Conservation (phyloP, 163 green algal species). For the Prototheca cutis region DNA sequence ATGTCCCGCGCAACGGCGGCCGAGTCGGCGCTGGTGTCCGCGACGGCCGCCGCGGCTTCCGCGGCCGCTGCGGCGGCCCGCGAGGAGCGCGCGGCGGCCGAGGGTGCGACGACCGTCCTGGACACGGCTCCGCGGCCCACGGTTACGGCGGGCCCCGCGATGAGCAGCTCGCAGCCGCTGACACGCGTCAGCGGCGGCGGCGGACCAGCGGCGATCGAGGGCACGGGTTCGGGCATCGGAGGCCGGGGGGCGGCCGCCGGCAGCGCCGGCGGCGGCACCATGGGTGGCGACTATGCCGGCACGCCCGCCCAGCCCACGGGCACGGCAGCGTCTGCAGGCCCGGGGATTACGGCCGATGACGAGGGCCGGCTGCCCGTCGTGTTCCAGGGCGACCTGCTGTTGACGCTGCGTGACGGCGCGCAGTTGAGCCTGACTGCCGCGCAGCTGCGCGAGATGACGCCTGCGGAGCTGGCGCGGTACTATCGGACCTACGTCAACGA, state of each 20-base stretch:
- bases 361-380: conserved; percentile 9
- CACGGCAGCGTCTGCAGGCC: too few relatives aligned
- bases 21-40: neutral
- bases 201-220: neutral
- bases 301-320: neutral
- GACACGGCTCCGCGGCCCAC: neutral
- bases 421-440: conserved; percentile 7
- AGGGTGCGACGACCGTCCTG: too few relatives aligned
- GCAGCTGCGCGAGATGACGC: conserved; percentile 26
- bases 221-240: neutral
- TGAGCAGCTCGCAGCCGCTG: neutral
- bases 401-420: conserved; percentile 20
- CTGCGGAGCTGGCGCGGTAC: conserved; percentile 24
- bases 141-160: neutral
- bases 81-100: too few relatives aligned
- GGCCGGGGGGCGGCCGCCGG: neutral
- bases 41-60: neutral
- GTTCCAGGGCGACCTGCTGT: conserved; percentile 23
- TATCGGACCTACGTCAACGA: conserved; percentile 36
- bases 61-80: neutral
- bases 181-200: neutral
- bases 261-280: neutral
- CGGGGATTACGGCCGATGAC: conserved; percentile 9
- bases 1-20: conserved; percentile 30
- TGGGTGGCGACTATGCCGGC: neutral